Evolutionary conservation across 257 asterid genomes (phyloP), one percentile per base, ranked within the genome.

Genomic region (Apocynum venetum): DNA sequence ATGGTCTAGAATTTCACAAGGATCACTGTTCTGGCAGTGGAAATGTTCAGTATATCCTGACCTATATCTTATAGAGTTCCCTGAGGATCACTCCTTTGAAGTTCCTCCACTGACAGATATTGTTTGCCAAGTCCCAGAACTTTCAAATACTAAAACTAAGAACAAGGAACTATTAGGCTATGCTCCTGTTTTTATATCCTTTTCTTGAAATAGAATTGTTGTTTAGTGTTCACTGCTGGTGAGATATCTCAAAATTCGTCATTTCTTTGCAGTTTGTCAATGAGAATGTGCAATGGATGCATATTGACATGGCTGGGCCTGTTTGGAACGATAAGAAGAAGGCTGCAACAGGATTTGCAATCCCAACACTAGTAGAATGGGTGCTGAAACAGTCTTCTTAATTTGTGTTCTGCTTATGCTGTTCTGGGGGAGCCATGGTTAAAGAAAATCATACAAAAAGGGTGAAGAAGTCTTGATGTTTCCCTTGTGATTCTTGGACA

Each of bases 241-340:
- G 38, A 56, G 47, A 68, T 66, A 8, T 72, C 56, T 75, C 73
- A 79, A 31, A 14, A 35, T 48, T 40, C 0, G 1, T 20, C 19
- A 12, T 76, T 49, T 9, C 19, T 17, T 31, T 77, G 91, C 96
- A 92, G 98, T 95, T 95, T 89, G 99, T 95, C 36, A 91, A 93
- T 59, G 99, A 93, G 89, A 95, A 93, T 85, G 99, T 93, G 71
- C 91, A 90, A 36, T 95, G 99, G 99, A 85, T 95, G 99, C 99
- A 95, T 64, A 90, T 95, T 13, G 99, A 95, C 90, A 79, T 95
- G 82, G 97, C 97, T 59, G 99, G 97, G 12, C 99, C 98, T 4
- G 98, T 95, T 43, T 91, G 97, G 98, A 89, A 80, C 15, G 93
- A 91, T 0, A 89, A 91, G 82, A 91, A 90, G 90, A 95, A 95